Conservation (phyloP, 208 protist genomes). For the Crithidia fasciculata region DNA sequence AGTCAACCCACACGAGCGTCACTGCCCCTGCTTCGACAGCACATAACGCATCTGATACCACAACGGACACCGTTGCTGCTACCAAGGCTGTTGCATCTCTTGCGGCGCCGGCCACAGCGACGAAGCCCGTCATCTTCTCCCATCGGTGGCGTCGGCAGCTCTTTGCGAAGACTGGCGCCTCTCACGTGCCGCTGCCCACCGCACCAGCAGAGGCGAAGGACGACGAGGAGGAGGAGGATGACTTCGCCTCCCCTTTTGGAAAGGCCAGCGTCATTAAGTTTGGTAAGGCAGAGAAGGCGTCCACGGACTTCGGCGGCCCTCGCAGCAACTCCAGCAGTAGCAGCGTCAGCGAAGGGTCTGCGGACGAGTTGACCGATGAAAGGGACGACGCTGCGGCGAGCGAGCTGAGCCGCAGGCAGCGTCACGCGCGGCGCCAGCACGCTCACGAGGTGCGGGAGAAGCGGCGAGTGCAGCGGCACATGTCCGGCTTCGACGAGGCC, state of each 20-base stretch:
- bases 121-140: constrained; percentile 31
- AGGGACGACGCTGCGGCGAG: not conserved
- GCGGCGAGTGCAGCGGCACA: constrained; percentile 29
- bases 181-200: not conserved
- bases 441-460: constrained; percentile 21
- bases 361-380: not conserved
- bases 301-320: not conserved
- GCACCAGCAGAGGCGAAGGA: not conserved
- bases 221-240: constrained; percentile 16
- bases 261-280: constrained; percentile 34
- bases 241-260: constrained; percentile 20
- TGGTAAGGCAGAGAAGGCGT: not conserved
- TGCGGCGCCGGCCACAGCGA: not conserved
- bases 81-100: not conserved
- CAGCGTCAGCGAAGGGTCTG: not conserved
- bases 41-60: not conserved
- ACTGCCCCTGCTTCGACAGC: not conserved
- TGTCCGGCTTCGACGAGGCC: constrained; percentile 39
- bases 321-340: constrained; percentile 6
- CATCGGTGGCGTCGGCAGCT: constrained; percentile 36
- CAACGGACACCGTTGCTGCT: not conserved
- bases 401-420: constrained; percentile 7
- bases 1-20: not conserved
- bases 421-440: constrained; percentile 10
- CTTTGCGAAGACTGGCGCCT: constrained; percentile 7